Evolutionary conservation across 1,284 basidiomycete genomes (phyloP), one percentile per base, ranked within the genome.

Genomic region (Sutorius eximius): DNA sequence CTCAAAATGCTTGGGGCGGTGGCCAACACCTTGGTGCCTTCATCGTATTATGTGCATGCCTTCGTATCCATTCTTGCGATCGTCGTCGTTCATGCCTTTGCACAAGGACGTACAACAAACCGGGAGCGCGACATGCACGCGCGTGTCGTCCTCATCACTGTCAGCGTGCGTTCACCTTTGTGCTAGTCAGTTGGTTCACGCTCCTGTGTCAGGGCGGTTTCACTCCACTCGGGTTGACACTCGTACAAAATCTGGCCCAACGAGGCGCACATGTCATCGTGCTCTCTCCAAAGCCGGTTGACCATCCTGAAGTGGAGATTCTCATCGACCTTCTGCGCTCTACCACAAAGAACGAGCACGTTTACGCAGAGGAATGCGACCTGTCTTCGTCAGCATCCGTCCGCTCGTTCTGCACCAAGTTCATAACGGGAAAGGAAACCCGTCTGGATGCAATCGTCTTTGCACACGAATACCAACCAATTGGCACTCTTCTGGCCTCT

Each of bases 211-310:
- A 89, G 87, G 89, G 89, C 29, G 86, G 76, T 0, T 89, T 91
- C 61, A 87, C 87, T 2, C 82, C 89, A 3, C 68, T 85, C 20
- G 89, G 88, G 3, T 67, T 91, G 5, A 86, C 84, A 0, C 63
- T 90, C 0, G 68, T 90, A 7, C 81, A 87, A 57, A 71, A 72
- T 2, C 71, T 92, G 4, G 87, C 89, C 1, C 71, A 79, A 53
- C 79, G 87, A 45, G 90, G 90, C 16, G 88, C 89, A 18, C 86
- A 87, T 59, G 73, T 92, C 58, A 87, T 92, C 41, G 85, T 85
- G 1, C 78, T 92, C 11, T 80, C 86, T 0, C 73, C 80, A 0
- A 75, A 82, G 42, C 81, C 84, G 0, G 73, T 87, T 34, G 76
- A 82, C 33, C 77, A 82, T 3, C 75, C 82, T 6, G 66, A 77